phyloP scores from a whole-genome alignment of 2,329 filamentous ascomycete species.

The Cryoendolithus antarcticus region DNA sequence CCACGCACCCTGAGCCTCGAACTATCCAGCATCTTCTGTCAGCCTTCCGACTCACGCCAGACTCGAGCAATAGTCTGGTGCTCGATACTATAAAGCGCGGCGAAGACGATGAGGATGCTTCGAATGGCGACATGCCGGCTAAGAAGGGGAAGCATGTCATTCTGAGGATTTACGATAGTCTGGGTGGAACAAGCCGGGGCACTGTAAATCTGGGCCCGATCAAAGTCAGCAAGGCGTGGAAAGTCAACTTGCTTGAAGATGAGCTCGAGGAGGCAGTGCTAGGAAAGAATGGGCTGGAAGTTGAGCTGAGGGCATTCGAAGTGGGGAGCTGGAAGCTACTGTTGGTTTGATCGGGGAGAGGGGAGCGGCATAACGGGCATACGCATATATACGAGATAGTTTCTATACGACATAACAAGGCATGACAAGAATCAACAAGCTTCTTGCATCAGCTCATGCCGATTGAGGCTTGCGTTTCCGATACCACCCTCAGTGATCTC shows the following conservation, averaged over 20 bases:
- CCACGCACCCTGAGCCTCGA: conserved; percentile 26
- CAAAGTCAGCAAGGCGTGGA: conserved; percentile 63
- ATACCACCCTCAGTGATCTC: no score
- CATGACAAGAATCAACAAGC: no score
- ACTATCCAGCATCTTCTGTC: conserved; percentile 25
- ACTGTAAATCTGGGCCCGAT: conserved; percentile 53
- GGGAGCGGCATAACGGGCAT: no score
- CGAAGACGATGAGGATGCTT: conserved; percentile 43
- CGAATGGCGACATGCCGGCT: conserved; percentile 39
- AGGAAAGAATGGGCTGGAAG: conserved; percentile 24
- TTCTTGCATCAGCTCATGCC: no score
- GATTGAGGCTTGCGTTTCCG: no score
- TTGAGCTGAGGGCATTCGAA: conserved; percentile 28
- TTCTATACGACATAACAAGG: no score
- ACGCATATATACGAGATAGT: no score
- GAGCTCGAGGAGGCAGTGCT: conserved; percentile 56
- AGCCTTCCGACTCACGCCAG: conserved; percentile 50
- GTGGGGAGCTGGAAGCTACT: conserved; percentile 24
- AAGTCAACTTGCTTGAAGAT: conserved; percentile 82
- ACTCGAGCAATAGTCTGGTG: conserved; percentile 40
- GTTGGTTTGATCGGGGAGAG: conserved; percentile 11
- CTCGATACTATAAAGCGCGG: conserved; percentile 87
- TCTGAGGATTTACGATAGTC: conserved; percentile 72
- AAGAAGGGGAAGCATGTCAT: conserved; percentile 64
- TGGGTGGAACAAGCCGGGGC: conserved; percentile 69